phyloP scores from a whole-genome alignment of 2,329 filamentous ascomycete species.

The Aspergillus pseudoviridinutans region DNA sequence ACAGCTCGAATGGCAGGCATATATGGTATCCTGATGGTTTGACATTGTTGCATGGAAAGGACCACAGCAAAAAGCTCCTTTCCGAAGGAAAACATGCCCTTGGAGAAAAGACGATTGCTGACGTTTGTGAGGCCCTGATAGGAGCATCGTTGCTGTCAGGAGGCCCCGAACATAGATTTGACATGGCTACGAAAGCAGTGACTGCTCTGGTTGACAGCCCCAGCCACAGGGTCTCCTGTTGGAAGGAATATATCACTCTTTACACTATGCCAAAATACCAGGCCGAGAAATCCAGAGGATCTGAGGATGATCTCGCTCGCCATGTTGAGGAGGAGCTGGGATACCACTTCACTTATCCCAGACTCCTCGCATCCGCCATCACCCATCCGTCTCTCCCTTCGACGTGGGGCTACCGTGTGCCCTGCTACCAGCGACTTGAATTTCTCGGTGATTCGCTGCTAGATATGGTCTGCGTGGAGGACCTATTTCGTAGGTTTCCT shows the following conservation, averaged over 20 bases:
- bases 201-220: slow-evolving; percentile 60
- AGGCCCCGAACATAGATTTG: slow-evolving; percentile 49
- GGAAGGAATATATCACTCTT: slow-evolving; percentile 66
- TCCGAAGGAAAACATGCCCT: slow-evolving; percentile 57
- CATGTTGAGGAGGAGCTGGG: slow-evolving; percentile 58
- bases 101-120: slow-evolving; percentile 85
- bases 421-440: slow-evolving; percentile 85
- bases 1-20: slow-evolving; percentile 46
- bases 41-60: slow-evolving; percentile 69
- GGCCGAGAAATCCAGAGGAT: slow-evolving; percentile 55
- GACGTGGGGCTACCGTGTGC: slow-evolving; percentile 66
- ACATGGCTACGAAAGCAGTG: slow-evolving; percentile 58
- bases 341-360: slow-evolving; percentile 70
- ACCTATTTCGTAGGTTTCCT: slow-evolving; percentile 73
- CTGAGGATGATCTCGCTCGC: slow-evolving; percentile 64
- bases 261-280: slow-evolving; percentile 74
- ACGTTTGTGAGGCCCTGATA: slow-evolving; percentile 92
- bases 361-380: slow-evolving; percentile 78
- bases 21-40: slow-evolving; percentile 86
- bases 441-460: slow-evolving; percentile 87
- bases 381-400: slow-evolving; percentile 79
- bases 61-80: slow-evolving; percentile 46
- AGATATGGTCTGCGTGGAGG: slow-evolving; percentile 79
- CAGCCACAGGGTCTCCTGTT: slow-evolving; percentile 66
- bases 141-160: slow-evolving; percentile 69